A percentile compares a stretch with the other conserved stretches of the same genome.
These are phyloP conservation scores for Spiromastix sp. DNA, from an alignment of 2,329 filamentous ascomycete genomes.

Conservation along the genomic window DNA sequence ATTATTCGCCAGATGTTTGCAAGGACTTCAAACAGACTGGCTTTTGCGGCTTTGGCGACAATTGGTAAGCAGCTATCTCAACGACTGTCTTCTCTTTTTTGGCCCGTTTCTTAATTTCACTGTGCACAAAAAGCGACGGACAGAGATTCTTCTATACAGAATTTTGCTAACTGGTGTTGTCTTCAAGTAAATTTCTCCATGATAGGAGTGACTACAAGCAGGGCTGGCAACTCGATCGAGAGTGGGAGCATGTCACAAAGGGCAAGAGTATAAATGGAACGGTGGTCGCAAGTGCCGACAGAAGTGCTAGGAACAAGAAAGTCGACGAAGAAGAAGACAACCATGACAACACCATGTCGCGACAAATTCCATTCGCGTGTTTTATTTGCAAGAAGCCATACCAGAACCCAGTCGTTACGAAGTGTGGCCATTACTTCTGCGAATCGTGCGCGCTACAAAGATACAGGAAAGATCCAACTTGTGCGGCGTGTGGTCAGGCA, in stretches of 20 bases:
- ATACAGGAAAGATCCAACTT: constrained; percentile 78
- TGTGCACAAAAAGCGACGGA: too few species aligned
- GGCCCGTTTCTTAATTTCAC: too few species aligned
- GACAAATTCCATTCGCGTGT: constrained; percentile 82
- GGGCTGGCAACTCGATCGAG: constrained; percentile 88
- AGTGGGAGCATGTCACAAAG: constrained; percentile 76
- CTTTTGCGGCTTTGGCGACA: constrained; percentile 60
- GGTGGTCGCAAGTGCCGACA: constrained; percentile 39
- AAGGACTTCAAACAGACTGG: constrained; percentile 86
- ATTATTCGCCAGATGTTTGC: constrained; percentile 87
- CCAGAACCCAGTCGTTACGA: constrained; percentile 70
- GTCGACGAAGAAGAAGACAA: constrained; percentile 41
- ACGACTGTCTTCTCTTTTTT: too few species aligned
- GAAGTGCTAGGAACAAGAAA: constrained; percentile 28
- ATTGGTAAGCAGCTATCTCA: too few species aligned
- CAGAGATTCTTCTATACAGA: too few species aligned
- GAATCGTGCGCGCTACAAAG: constrained; percentile 77
- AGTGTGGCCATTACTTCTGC: constrained; percentile 95
- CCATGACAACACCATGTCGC: constrained; percentile 60
- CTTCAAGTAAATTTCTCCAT: constrained; percentile 63
- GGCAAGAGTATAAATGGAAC: constrained; percentile 37
- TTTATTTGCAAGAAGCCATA: constrained; percentile 76
- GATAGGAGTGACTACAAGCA: constrained; percentile 60
- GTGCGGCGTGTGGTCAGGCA: constrained; percentile 75
- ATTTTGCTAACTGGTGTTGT: too few species aligned